Conservation (phyloP, 2,329 filamentous ascomycete genomes). For the Drechslerella coelobrocha region DNA sequence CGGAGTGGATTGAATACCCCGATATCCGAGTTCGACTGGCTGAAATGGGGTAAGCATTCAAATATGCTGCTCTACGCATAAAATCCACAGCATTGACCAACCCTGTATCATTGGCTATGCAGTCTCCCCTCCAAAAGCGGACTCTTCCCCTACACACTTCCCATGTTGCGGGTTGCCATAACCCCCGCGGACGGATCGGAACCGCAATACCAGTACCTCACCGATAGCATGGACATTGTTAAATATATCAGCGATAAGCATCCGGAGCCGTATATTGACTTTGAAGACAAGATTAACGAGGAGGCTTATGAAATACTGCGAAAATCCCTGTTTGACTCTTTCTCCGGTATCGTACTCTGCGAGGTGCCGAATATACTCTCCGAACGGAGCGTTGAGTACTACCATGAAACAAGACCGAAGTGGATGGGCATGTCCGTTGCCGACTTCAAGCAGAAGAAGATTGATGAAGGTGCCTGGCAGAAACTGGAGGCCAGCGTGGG, state of each 20-base stretch:
- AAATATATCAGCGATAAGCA: conserved; percentile 66
- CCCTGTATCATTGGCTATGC: conserved; percentile 64
- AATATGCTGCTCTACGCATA: neutral
- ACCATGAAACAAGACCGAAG: conserved; percentile 60
- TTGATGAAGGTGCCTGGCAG: conserved; percentile 54
- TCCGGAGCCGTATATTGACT: conserved; percentile 56
- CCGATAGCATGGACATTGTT: conserved; percentile 71
- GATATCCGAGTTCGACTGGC: conserved; percentile 63
- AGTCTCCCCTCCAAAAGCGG: conserved; percentile 61
- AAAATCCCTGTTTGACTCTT: conserved; percentile 39
- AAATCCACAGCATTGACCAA: no score
- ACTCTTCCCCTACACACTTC: conserved; percentile 67
- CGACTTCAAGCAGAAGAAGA: conserved; percentile 61
- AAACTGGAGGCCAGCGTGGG: conserved; percentile 55
- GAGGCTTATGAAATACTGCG: conserved; percentile 24
- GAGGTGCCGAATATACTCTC: conserved; percentile 64
- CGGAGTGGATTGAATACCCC: conserved; percentile 64
- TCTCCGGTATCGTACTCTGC: conserved; percentile 51
- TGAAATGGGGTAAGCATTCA: conserved; percentile 27
- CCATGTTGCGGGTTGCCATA: conserved; percentile 63
- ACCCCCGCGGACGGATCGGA: conserved; percentile 61
- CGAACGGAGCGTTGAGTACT: conserved; percentile 65
- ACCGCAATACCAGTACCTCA: conserved; percentile 30
- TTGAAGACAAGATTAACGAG: conserved; percentile 61
- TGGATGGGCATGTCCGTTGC: conserved; percentile 63